Evolutionary conservation across 2,329 filamentous ascomycete genomes (phyloP), one percentile per base, ranked within the genome.

Genomic region (Pseudonectria foliicola): DNA sequence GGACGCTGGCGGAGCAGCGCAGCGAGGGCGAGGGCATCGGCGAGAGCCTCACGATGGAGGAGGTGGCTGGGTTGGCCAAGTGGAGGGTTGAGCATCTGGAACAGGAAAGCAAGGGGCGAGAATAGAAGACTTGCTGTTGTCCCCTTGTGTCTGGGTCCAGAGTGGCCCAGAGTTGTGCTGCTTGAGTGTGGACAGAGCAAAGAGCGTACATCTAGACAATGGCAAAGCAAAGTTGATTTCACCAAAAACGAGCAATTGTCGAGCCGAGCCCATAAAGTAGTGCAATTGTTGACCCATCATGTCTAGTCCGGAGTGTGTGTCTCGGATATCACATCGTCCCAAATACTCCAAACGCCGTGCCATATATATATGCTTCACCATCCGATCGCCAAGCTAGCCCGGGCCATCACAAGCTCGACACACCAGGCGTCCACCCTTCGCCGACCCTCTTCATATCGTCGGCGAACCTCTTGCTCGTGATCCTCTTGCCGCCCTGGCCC

Each of bases 381-480:
- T 21, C 18, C 18, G 5, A 8, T 21, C 18, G 18, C 18, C 18
- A 8, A 8, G 5, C 18, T 5, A 21, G 18, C 30, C 25, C n/a
- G n/a, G 13, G 13, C 39, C 25, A 18, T 71, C 57, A 85, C 39
- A 85, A 60, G 40, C 48, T 73, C 40, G 68, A 67, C 32, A 84
- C 67, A 7, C 87, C 87, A 1, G 88, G 86, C 37, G 73, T 75
- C 89, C 92, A 98, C 1, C 65, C 64, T 54, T 90, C 84, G 24
- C 88, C 92, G 58, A 98, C 92, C 48, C 82, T 72, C 57, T 82
- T 79, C 57, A 98, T 81, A 53, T 95, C 88, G 12, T 78, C 75
- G 33, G 79, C 73, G 59, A 98, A 98, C 56, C 69, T 79, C 49
- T 73, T 76, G 59, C 88, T 95, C 34, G 77, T 83, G 46, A 96